Conservation (phyloP, 2,329 filamentous ascomycete species). For the Colletotrichum scovillei region DNA sequence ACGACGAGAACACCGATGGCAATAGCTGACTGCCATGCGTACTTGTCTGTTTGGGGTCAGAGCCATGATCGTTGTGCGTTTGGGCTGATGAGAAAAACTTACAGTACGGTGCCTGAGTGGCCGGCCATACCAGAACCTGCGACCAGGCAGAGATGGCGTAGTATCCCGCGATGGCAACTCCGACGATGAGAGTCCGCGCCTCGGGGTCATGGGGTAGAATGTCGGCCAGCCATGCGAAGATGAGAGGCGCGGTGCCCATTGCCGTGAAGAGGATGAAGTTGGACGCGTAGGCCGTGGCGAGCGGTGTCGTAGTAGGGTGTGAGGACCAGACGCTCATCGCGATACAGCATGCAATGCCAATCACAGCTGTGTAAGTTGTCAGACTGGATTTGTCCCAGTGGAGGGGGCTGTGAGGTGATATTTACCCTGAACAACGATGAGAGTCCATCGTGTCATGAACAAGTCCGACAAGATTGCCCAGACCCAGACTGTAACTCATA, state of each 20-base stretch:
- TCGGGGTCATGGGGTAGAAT: constrained; percentile 60
- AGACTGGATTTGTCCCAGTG: background rate
- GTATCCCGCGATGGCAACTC: constrained; percentile 59
- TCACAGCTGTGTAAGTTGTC: constrained; percentile 43
- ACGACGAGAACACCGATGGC: constrained; percentile 57
- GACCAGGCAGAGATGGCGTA: constrained; percentile 64
- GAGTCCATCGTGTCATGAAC: constrained; percentile 60
- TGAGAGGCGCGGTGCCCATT: constrained; percentile 62
- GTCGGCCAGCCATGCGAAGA: constrained; percentile 64
- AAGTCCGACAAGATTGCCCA: constrained; percentile 64
- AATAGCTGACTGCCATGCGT: constrained; percentile 60
- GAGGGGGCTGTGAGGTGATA: background rate
- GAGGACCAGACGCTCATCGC: constrained; percentile 66
- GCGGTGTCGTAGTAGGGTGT: constrained; percentile 52
- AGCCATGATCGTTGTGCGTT: background rate
- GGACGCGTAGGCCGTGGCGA: constrained; percentile 60
- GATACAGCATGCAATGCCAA: constrained; percentile 59
- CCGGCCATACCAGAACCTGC: constrained; percentile 64
- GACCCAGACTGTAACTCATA: constrained; percentile 55
- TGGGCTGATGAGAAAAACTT: constrained; percentile 34
- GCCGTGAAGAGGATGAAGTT: constrained; percentile 62
- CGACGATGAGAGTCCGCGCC: constrained; percentile 59
- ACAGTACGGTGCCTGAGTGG: constrained; percentile 61
- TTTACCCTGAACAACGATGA: constrained; percentile 58
- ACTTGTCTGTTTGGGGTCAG: constrained; percentile 46